phyloP scores from a whole-genome alignment of 2,329 filamentous ascomycete species.

The Nothophaeocryptopus gaeumannii region DNA sequence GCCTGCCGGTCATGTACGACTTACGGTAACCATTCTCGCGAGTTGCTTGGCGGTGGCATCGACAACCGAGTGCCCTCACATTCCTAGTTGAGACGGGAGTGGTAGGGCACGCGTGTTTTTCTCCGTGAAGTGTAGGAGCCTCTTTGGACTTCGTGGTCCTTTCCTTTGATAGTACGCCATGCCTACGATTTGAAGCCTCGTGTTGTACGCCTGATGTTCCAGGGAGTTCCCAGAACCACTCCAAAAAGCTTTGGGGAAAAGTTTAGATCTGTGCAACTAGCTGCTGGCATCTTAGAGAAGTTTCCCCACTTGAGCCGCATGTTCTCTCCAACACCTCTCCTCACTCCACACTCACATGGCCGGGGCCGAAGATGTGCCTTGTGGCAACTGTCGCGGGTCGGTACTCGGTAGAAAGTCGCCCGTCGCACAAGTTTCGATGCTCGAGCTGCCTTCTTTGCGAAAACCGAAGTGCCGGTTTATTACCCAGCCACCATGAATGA shows the following conservation, averaged over 20 bases:
- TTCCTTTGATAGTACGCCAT: too few species aligned
- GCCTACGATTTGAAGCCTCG: too few species aligned
- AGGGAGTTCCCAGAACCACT: neutral
- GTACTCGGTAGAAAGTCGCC: constrained; percentile 3
- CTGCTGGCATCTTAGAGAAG: neutral
- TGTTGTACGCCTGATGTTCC: neutral
- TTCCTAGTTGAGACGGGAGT: neutral
- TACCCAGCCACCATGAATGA: neutral
- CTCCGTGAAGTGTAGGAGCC: neutral
- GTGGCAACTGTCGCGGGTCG: neutral
- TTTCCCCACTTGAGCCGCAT: constrained; percentile 4
- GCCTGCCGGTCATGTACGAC: constrained; percentile 9
- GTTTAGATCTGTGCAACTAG: neutral
- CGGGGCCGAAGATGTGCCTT: constrained; percentile 4
- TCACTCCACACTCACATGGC: constrained; percentile 5
- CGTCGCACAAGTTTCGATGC: neutral
- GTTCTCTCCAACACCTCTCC: constrained; percentile 10
- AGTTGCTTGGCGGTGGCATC: constrained; percentile 12
- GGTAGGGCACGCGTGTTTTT: neutral
- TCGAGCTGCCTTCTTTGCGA: neutral
- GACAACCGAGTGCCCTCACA: constrained; percentile 1
- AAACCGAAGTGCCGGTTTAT: neutral
- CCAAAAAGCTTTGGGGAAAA: neutral
- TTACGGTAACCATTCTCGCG: constrained; percentile 12
- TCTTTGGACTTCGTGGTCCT: neutral